Base-by-base conservation (phyloP, 257 asterid genomes). In the Fraxinus excelsior region DNA sequence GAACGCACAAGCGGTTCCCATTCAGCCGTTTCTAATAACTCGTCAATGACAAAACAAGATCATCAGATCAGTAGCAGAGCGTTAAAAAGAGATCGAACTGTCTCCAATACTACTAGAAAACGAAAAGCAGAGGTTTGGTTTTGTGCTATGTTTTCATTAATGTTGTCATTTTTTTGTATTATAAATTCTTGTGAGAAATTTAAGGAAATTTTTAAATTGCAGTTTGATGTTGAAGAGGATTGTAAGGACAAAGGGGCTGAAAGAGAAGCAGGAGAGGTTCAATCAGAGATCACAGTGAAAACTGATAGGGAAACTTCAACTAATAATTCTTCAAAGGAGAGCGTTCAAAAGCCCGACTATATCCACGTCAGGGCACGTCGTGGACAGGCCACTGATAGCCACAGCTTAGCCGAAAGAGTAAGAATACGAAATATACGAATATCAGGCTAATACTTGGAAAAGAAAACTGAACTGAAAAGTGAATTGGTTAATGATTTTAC, bases 351-450 rank as follows among this genome's bases (percentile, higher is more conserved):
- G 80, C 81, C 88, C 3, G 94, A 92, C 62, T 92, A 83, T 42
- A 90, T 92, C 74, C 97, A 92, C 77, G 97, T 92, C 79, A 74
- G 96, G 78, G 94, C 94, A 0, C 83, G 94, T 1, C 94, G 97
- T 2, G 96, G 97, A 7, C 97, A 92, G 81, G 97, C 97, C 72
- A 92, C 97, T 19, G 96, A 92, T 74, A 92, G 94, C 80, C 97
- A 92, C 65, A 92, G 97, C 84, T 82, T 92, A 76, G 97, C 97
- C 8, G 97, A 92, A 84, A 87, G 97, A 70, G 97, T 92, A 84
- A 74, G 92, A 38, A 7, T 37, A 53, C 38, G 60, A 23, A 53
- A 26, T 21, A n/a, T 5, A 35, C 31, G 8, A 51, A 18, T 38
- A 25, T 6, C 25, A 18, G 62, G 62, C 25, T 51, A 51, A 51